Evolutionary conservation across 768 basidiomycete genomes (phyloP), one percentile per base, ranked within the genome.

Genomic region (Mycena amicta): DNA sequence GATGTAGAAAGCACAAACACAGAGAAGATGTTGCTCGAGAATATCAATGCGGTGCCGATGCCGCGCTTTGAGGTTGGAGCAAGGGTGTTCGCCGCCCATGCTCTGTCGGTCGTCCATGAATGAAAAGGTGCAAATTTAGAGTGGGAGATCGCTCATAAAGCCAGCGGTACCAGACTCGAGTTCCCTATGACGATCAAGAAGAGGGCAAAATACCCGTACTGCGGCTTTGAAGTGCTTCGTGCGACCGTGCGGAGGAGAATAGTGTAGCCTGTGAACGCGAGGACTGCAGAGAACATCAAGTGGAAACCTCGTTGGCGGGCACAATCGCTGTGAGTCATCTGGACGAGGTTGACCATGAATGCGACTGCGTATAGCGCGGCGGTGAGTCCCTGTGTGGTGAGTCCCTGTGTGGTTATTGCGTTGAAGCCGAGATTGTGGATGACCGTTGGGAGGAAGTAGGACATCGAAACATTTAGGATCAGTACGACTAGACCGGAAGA

Each of bases 391-490:
- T 86, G 83, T 1, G 84, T 83, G 53, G 80, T 75, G 56, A 83
- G n/a, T n/a, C n/a, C n/a, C n/a, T n/a, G n/a, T n/a, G n/a, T n/a
- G n/a, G n/a, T n/a, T n/a, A n/a, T 80, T 2, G 82, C 75, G 1
- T 78, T 77, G 71, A 84, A 85, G 0, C 83, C 84, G 40, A 86
- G 79, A 28, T 70, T 74, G 56, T 79, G 80, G 67, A 85, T 84
- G 26, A 86, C 20, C 12, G 41, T 43, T 8, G 41, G 41, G 41
- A 43, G 11, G 41, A 43, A 43, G 41, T 43, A 43, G 41, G 41
- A 13, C 41, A 43, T 43, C 6, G 41, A 43, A 6, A 43, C 41
- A 20, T 6, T 22, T 5, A 8, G 12, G 41, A 43, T 20, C 12
- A 12, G 11, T 43, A 13, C 82, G 29, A 47, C 11, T 50, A 4